Base-by-base conservation (phyloP, 106 monocot species). In the Narthecium ossifragum region DNA sequence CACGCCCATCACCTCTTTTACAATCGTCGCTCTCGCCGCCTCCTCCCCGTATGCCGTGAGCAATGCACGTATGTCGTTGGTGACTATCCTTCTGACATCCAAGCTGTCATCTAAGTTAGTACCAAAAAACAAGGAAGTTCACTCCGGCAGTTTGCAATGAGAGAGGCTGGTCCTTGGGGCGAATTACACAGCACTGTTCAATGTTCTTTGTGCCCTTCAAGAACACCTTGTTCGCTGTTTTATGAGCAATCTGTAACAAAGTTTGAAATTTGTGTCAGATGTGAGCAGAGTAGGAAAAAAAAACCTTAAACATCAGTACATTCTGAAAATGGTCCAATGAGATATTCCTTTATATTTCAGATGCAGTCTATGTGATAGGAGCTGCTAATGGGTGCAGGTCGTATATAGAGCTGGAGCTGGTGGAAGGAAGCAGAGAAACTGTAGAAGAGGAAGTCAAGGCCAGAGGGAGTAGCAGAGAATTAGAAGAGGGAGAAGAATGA, bases 11-110 rank as follows among this genome's bases (percentile, higher is more conserved):
- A 98, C 87, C 61, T 98, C 91, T 0, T 77, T 68, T 40, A 91
- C 76, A 69, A 98, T 98, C 38, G 87, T 82, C 14, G 63, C 70
- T 30, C 81, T 70, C 8, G 91, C 98, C 12, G 87, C 87, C 45
- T 98, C 98, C 9, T 91, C 91, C 10, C 98, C 98, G 15, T 98
- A 98, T 12, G 87, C 85, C 0, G 26, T 55, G 2, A 91, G 81
- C 66, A 91, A 77, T 4, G 86, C 80, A 57, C 79, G 69, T 53
- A 98, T 86, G 30, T 91, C 76, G 56, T 91, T 98, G 8, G 98
- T 63, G 39, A 46, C 51, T 5, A 98, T 63, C 13, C 39, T 30
- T 10, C 69, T 67, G 45, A 91, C 34, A 57, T 91, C 79, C 1
- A 98, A 28, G 49, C 72, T 41, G 0, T 85, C 77, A 17, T 79